A percentile compares a stretch with the other conserved stretches of the same genome.
Conservation (phyloP, 2,329 filamentous ascomycete genomes). For the Pseudocercospora macadamiae region DNA sequence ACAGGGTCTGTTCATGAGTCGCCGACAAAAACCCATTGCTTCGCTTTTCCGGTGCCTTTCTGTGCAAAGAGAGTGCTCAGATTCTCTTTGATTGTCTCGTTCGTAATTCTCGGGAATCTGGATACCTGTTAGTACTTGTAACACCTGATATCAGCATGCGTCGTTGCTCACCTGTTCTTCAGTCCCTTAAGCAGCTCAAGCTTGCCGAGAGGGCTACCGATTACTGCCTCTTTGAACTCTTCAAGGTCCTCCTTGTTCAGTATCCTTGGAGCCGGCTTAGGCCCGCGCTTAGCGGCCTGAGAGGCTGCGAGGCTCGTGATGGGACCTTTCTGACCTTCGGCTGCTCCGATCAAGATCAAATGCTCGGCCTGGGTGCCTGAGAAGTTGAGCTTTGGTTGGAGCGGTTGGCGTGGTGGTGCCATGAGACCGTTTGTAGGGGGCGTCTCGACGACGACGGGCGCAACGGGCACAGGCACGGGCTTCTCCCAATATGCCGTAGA, state of each 20-base stretch:
- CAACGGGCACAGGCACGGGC: conserved; percentile 29
- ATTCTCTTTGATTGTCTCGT: conserved; percentile 71
- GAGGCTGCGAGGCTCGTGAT: conserved; percentile 35
- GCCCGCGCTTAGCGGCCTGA: conserved; percentile 36
- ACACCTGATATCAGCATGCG: neutral
- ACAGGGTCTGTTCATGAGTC: conserved; percentile 16
- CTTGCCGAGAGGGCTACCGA: conserved; percentile 73
- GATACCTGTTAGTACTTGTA: conserved; percentile 15
- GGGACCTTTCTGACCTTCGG: conserved; percentile 38
- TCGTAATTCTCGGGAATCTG: conserved; percentile 70
- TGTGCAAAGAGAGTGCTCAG: conserved; percentile 67
- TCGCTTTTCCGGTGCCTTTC: conserved; percentile 64
- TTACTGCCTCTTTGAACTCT: conserved; percentile 71
- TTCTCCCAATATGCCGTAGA: conserved; percentile 76
- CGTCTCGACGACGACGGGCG: conserved; percentile 27
- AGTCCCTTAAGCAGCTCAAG: conserved; percentile 73
- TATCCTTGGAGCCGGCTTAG: conserved; percentile 44
- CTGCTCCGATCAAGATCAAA: conserved; percentile 34
- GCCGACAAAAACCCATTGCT: conserved; percentile 59
- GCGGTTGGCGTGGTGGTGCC: conserved; percentile 47
- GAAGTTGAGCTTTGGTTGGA: conserved; percentile 43
- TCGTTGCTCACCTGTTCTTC: conserved; percentile 63
- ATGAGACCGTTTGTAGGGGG: conserved; percentile 26
- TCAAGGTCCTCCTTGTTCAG: conserved; percentile 64
- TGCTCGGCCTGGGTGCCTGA: conserved; percentile 26